These are phyloP conservation scores for Podaxis rugospora DNA, from an alignment of 768 basidiomycete genomes.

Conservation along the genomic window DNA sequence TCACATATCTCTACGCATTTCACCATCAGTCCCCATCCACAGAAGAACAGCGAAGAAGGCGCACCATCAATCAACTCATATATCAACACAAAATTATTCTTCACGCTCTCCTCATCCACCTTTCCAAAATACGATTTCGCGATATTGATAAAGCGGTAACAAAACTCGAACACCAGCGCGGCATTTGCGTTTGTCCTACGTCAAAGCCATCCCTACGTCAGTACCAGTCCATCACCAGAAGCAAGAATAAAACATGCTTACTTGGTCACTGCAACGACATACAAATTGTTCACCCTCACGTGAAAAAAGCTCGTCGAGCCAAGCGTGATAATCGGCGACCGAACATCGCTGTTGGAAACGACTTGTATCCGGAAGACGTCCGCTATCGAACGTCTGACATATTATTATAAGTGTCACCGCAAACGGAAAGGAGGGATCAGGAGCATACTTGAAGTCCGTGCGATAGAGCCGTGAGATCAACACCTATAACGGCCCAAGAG, in stretches of 20 bases:
- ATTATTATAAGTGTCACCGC: background rate
- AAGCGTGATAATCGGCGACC: conserved; percentile 95
- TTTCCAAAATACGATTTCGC: conserved; percentile 97
- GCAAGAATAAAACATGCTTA: conserved; percentile 29
- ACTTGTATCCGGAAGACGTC: conserved; percentile 99
- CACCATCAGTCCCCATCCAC: background rate
- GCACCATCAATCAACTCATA: conserved; percentile 96
- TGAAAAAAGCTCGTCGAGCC: conserved; percentile 99
- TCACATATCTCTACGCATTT: conserved; percentile 77
- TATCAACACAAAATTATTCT: conserved; percentile 98
- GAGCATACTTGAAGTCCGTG: conserved; percentile 88
- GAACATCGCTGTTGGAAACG: conserved; percentile 93
- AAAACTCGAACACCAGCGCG: conserved; percentile 96
- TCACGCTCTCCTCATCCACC: conserved; percentile 95
- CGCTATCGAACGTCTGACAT: conserved; percentile 82
- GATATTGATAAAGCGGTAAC: conserved; percentile 94
- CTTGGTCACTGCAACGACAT: conserved; percentile 96
- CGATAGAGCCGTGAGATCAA: conserved; percentile 95
- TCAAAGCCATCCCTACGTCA: background rate
- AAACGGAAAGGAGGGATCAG: conserved; percentile 5
- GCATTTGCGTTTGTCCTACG: conserved; percentile 92
- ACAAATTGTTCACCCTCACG: conserved; percentile 92
- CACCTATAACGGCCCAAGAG: conserved; percentile 46
- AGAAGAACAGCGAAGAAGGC: conserved; percentile 16
- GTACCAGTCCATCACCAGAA: background rate